Conservation (phyloP, 257 asterid species). For the Salvia splendens region DNA sequence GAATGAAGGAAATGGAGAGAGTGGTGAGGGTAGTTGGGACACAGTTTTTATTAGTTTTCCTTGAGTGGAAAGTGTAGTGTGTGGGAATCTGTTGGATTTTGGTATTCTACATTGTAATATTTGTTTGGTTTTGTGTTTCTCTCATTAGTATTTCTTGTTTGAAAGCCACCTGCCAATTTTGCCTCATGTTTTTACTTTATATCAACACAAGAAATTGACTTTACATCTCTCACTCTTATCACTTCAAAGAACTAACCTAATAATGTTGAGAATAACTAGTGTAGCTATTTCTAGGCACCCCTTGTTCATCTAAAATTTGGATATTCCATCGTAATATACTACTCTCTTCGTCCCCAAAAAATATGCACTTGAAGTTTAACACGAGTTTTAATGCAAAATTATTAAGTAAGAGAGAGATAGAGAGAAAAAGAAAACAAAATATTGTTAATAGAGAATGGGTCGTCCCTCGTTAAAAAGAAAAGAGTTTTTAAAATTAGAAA, state of each 20-base stretch:
- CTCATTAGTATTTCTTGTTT: conserved; percentile 35
- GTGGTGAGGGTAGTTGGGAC: conserved; percentile 31
- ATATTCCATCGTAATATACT: no score
- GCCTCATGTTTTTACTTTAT: conserved; percentile 36
- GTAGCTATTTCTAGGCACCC: conserved; percentile 10
- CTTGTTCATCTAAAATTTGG: no score
- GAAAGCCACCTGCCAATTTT: conserved; percentile 49
- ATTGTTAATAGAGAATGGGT: no score
- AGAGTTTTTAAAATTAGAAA: no score
- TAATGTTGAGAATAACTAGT: conserved; percentile 25
- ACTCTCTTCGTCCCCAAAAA: no score
- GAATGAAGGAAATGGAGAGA: conserved; percentile 32
- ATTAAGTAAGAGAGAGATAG: no score
- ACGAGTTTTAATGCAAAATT: no score
- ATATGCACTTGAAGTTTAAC: no score
- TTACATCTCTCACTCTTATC: conserved; percentile 24
- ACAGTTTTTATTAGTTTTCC: conserved; percentile 28
- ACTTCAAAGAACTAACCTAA: conserved; percentile 21
- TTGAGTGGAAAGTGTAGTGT: conserved; percentile 19
- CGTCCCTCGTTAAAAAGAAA: no score
- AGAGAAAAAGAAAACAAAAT: no score
- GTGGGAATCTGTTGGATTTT: conserved; percentile 37
- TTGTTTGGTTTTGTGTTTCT: conserved; percentile 20
- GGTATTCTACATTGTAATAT: conserved; percentile 28
- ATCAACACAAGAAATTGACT: conserved; percentile 31